phyloP scores from a whole-genome alignment of 1,284 basidiomycete species.

The Heterobasidion irregulare region DNA sequence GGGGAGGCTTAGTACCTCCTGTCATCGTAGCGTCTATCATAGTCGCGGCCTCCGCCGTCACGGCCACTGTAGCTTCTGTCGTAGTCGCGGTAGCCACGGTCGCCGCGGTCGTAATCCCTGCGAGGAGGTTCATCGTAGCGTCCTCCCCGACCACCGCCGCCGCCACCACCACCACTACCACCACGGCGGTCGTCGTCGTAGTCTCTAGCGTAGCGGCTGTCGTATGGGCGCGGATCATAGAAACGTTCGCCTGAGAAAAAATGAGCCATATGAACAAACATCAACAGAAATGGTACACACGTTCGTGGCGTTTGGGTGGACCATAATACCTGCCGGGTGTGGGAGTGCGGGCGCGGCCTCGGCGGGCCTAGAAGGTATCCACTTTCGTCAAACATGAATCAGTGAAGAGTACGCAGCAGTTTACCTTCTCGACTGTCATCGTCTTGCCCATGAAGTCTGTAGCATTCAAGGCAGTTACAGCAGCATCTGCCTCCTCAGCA shows the following conservation, averaged over 20 bases:
- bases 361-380: constrained; percentile 60
- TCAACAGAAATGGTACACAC: constrained; percentile 22
- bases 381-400: constrained; percentile 5
- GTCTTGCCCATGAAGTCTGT: constrained; percentile 83
- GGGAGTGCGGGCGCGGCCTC: constrained; percentile 89
- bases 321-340: constrained; percentile 94
- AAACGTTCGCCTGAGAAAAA: constrained; percentile 54
- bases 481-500: constrained; percentile 82
- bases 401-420: constrained; percentile 5
- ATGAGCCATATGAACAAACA: neutral
- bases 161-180: constrained; percentile 11
- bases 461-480: constrained; percentile 76
- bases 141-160: constrained; percentile 16
- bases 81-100: constrained; percentile 30
- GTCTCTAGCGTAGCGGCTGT: constrained; percentile 66
- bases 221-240: constrained; percentile 77
- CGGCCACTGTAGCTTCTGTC: constrained; percentile 37
- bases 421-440: constrained; percentile 82
- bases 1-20: neutral
- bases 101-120: constrained; percentile 33
- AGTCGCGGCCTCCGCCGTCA: constrained; percentile 23
- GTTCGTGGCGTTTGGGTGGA: constrained; percentile 72
- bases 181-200: constrained; percentile 21
- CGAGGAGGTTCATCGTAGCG: constrained; percentile 38
- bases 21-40: constrained; percentile 34